Evolutionary conservation across 2,329 filamentous ascomycete genomes (phyloP).

Genomic region (Triangularia verruculosa): DNA sequence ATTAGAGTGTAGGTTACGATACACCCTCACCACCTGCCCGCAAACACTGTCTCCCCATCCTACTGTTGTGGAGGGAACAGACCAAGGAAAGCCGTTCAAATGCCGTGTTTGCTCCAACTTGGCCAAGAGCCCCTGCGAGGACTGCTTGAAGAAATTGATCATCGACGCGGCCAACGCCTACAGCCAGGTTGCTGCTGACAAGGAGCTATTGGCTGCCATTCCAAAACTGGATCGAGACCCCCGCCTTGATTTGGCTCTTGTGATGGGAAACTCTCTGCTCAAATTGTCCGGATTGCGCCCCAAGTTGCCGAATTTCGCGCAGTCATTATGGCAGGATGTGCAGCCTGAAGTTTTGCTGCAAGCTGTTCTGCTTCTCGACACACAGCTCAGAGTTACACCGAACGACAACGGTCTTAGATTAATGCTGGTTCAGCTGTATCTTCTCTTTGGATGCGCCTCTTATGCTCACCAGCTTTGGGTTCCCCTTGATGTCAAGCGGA

Average conservation of each 20-base stretch:
- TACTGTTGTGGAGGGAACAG: constrained; percentile 25
- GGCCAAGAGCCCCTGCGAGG: constrained; percentile 22
- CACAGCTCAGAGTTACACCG: constrained; percentile 44
- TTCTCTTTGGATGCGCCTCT: constrained; percentile 49
- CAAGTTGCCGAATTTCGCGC: constrained; percentile 7
- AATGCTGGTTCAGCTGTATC: constrained; percentile 50
- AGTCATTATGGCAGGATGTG: constrained; percentile 24
- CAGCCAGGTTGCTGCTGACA: constrained; percentile 24
- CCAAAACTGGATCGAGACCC: constrained; percentile 33
- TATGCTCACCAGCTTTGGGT: constrained; percentile 49
- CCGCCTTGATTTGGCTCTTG: constrained; percentile 33
- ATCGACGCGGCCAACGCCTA: constrained; percentile 26
- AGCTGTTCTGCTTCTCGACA: constrained; percentile 49
- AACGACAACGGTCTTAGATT: constrained; percentile 48
- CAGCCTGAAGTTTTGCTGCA: constrained; percentile 41
- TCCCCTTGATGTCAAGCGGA: constrained; percentile 53
- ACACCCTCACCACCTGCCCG: constrained; percentile 42
- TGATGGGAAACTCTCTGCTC: constrained; percentile 32
- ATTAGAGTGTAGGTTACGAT: constrained; percentile 43
- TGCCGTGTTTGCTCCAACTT: constrained; percentile 27
- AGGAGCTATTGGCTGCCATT: constrained; percentile 23
- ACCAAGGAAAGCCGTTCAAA: constrained; percentile 21
- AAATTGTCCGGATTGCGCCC: constrained; percentile 31
- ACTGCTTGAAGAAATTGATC: constrained; percentile 25
- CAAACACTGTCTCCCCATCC: constrained; percentile 30